Evolutionary conservation across 306 rosid genomes (phyloP).

Genomic region (Gastrolobium bilobum): DNA sequence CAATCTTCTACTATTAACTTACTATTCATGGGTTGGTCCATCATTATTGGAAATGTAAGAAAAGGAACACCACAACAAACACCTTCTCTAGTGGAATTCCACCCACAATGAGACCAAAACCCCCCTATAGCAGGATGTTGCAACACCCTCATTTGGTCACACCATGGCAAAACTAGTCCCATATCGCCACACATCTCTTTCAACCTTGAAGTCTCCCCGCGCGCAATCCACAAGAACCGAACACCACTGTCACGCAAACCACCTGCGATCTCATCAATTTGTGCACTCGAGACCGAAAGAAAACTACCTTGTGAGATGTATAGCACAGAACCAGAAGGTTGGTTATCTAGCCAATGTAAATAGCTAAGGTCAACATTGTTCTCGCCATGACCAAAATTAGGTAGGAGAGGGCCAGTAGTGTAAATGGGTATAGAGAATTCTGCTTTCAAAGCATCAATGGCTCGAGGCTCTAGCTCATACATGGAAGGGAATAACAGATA

Average conservation of each 20-base stretch:
- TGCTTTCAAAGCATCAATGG: constrained; percentile 48
- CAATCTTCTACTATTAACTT: constrained; percentile 63
- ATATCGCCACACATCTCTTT: constrained; percentile 55
- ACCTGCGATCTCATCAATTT: constrained; percentile 56
- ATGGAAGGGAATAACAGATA: constrained; percentile 51
- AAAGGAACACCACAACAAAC: constrained; percentile 65
- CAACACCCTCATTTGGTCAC: constrained; percentile 69
- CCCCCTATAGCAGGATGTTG: constrained; percentile 64
- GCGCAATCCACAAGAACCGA: constrained; percentile 61
- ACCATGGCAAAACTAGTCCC: constrained; percentile 64
- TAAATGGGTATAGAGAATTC: constrained; percentile 53
- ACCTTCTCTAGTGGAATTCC: constrained; percentile 72
- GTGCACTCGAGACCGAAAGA: constrained; percentile 56
- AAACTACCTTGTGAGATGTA: constrained; percentile 71
- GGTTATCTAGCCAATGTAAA: constrained; percentile 58
- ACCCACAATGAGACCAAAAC: constrained; percentile 74
- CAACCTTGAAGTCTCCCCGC: constrained; percentile 21
- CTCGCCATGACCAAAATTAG: constrained; percentile 33
- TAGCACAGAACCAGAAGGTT: constrained; percentile 58
- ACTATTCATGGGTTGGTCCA: constrained; percentile 57
- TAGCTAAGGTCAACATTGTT: constrained; percentile 11
- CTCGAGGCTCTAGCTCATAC: constrained; percentile 59
- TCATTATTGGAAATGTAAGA: constrained; percentile 52
- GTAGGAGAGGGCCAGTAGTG: constrained; percentile 56
- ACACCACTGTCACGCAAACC: constrained; percentile 55